These are phyloP conservation scores for Eucalyptus guilfoylei DNA, from an alignment of 345 rosid genomes.

Conservation along the genomic window DNA sequence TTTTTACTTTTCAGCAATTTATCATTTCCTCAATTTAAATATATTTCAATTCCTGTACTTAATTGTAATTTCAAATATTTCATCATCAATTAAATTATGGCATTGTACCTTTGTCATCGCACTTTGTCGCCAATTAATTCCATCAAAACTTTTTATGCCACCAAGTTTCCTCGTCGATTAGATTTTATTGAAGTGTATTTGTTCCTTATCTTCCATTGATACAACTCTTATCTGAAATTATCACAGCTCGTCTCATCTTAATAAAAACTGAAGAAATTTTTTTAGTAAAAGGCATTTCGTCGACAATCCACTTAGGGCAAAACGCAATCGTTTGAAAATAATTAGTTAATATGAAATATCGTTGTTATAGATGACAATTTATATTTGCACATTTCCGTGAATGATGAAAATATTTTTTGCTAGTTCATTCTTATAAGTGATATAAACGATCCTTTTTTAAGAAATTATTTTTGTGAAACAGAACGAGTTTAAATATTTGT, in stretches of 20 bases:
- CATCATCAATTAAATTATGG: not conserved
- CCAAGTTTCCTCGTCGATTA: rapidly evolving
- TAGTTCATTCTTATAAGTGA: not conserved
- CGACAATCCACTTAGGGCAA: not conserved
- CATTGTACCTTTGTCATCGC: rapidly evolving
- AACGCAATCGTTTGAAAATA: rapidly evolving
- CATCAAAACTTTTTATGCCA: not conserved
- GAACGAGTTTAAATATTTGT: not conserved
- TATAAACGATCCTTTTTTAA: rapidly evolving
- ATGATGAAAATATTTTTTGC: rapidly evolving
- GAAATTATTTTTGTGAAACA: not conserved
- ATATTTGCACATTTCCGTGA: rapidly evolving
- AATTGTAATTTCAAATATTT: not conserved
- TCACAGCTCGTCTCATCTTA: not conserved
- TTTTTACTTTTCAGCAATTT: not conserved
- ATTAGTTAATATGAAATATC: rapidly evolving
- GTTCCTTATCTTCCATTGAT: too few species aligned
- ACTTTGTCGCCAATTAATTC: not conserved
- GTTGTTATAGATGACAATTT: rapidly evolving
- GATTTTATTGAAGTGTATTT: too few species aligned
- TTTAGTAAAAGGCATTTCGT: too few species aligned
- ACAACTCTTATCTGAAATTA: too few species aligned
- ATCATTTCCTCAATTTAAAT: not conserved
- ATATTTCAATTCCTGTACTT: not conserved
- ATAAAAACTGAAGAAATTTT: not conserved